phyloP scores from a whole-genome alignment of 306 rosid species.

The Trifolium pratense region DNA sequence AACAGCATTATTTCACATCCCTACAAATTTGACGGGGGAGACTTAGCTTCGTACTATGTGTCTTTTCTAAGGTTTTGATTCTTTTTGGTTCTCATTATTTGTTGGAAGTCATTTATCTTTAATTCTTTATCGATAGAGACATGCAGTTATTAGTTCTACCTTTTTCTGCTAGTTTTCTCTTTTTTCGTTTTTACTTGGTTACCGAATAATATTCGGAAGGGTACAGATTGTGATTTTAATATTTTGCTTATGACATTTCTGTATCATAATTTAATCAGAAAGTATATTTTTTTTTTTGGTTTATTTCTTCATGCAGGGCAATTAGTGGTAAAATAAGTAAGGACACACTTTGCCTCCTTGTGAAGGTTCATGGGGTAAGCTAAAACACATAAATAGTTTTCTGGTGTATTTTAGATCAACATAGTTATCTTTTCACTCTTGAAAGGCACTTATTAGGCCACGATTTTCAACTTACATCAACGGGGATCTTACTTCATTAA shows the following conservation, averaged over 20 bases:
- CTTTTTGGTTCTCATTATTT: conserved; percentile 31
- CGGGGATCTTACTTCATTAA: conserved; percentile 16
- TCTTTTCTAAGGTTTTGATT: conserved; percentile 75
- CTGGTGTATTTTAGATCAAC: conserved; percentile 33
- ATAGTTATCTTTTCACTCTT: conserved; percentile 23
- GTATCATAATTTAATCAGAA: conserved; percentile 29
- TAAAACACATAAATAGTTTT: conserved; percentile 23
- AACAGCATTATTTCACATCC: conserved; percentile 70
- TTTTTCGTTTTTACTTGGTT: neutral
- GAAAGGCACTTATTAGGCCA: conserved; percentile 30
- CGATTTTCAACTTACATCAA: conserved; percentile 9
- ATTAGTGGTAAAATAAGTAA: conserved; percentile 70
- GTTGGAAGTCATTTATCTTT: conserved; percentile 33
- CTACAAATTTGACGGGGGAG: conserved; percentile 70
- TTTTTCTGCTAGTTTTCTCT: neutral
- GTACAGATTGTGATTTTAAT: conserved; percentile 22
- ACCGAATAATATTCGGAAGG: neutral
- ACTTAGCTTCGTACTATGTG: conserved; percentile 72
- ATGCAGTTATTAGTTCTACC: conserved; percentile 3
- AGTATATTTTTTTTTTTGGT: conserved; percentile 15
- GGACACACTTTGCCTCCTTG: conserved; percentile 80
- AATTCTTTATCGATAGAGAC: conserved; percentile 30
- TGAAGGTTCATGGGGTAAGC: conserved; percentile 81
- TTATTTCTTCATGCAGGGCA: conserved; percentile 61
- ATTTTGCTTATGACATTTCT: conserved; percentile 22